Conservation (phyloP, 371 early-diverging fungal genomes). For the Haplosporangium sp. region DNA sequence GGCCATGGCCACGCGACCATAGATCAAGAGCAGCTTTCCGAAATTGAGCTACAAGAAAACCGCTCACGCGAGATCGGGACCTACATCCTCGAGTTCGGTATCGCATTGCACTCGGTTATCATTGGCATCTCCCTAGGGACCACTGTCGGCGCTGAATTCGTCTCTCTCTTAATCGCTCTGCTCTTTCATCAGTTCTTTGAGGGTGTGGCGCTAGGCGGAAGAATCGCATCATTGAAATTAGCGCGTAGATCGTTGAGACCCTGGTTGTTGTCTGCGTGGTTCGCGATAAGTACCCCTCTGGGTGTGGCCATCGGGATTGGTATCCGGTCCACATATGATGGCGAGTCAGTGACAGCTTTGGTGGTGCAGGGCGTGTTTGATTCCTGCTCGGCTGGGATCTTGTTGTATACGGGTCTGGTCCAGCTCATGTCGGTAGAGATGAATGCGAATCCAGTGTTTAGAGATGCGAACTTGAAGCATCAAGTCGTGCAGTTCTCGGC, state of each 20-base stretch:
- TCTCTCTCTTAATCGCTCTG: slow-evolving; percentile 79
- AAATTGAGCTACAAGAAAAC: slow-evolving; percentile 6
- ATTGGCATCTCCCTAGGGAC: slow-evolving; percentile 86
- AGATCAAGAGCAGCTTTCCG: neutral
- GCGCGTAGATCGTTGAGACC: slow-evolving; percentile 48
- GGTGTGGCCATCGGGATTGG: slow-evolving; percentile 83
- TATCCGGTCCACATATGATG: slow-evolving; percentile 68
- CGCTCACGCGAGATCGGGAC: slow-evolving; percentile 44
- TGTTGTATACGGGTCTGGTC: slow-evolving; percentile 80
- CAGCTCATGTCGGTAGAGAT: slow-evolving; percentile 78
- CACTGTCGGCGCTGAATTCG: slow-evolving; percentile 68
- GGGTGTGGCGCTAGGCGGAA: slow-evolving; percentile 85
- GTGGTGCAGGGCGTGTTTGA: slow-evolving; percentile 82
- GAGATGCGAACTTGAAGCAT: slow-evolving; percentile 20
- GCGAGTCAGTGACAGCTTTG: slow-evolving; percentile 61
- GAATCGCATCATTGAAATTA: slow-evolving; percentile 69
- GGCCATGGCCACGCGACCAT: neutral
- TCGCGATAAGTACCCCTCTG: slow-evolving; percentile 75
- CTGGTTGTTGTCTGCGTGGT: slow-evolving; percentile 57
- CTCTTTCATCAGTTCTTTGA: slow-evolving; percentile 92
- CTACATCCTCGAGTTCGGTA: slow-evolving; percentile 83
- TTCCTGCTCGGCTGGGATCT: slow-evolving; percentile 81
- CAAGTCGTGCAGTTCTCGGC: slow-evolving; percentile 56
- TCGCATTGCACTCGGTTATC: slow-evolving; percentile 88
- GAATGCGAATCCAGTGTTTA: slow-evolving; percentile 63